Conservation (phyloP, 345 rosid species). For the Noccaea bulbosa region DNA sequence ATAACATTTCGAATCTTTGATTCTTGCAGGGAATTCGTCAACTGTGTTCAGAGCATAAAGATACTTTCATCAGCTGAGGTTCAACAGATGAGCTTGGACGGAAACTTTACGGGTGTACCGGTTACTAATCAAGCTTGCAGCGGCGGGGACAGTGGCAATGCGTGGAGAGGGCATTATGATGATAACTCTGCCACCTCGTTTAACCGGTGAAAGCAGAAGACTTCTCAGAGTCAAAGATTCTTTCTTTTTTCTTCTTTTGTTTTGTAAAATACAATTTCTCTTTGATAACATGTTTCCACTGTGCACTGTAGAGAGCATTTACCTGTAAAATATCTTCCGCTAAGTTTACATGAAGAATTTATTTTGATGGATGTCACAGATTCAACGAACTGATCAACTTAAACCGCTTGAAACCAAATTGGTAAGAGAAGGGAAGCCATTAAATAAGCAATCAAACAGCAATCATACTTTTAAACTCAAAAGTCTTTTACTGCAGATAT, state of each 20-base stretch:
- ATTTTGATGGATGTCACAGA: neutral
- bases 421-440: neutral
- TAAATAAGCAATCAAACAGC: neutral
- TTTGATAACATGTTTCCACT: conserved; percentile 32
- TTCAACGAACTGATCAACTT: neutral
- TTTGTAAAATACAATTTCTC: conserved; percentile 32
- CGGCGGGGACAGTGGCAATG: conserved; percentile 78
- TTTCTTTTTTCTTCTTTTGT: conserved; percentile 24
- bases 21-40: conserved; percentile 77
- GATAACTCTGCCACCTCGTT: conserved; percentile 82
- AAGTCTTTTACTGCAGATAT: conserved; percentile 38
- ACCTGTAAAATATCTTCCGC: conserved; percentile 36
- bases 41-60: conserved; percentile 82
- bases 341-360: conserved; percentile 23
- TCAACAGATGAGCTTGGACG: conserved; percentile 90
- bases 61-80: conserved; percentile 83
- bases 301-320: conserved; percentile 42
- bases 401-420: neutral
- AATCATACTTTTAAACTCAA: conserved; percentile 26
- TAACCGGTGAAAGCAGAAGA: conserved; percentile 52
- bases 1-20: conserved; percentile 3
- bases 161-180: conserved; percentile 79
- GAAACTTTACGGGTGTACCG: conserved; percentile 66
- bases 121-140: conserved; percentile 77
- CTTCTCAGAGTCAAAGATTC: conserved; percentile 23